phyloP scores from a whole-genome alignment of 768 basidiomycete genomes.

The Suillus fuscotomentosus region DNA sequence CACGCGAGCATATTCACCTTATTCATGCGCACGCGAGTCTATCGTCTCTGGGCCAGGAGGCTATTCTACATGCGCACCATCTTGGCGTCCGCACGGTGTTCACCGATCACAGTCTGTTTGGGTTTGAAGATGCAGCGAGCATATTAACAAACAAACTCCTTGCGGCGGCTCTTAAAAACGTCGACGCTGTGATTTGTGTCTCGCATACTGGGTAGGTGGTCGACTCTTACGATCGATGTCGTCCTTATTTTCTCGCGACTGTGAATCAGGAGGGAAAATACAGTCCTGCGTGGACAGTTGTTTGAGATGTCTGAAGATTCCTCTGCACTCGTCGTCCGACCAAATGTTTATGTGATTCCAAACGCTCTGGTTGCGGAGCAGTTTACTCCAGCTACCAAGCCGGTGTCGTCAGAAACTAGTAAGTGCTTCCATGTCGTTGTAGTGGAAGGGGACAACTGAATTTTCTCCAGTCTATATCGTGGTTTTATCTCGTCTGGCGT shows the following conservation, averaged over 20 bases:
- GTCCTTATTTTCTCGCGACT: slow-evolving; percentile 2
- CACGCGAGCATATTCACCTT: slow-evolving; percentile 82
- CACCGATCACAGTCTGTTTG: slow-evolving; percentile 96
- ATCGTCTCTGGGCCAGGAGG: slow-evolving; percentile 90
- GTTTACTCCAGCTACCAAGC: slow-evolving; percentile 64
- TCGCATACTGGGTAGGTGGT: slow-evolving; percentile 86
- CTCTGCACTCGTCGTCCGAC: slow-evolving; percentile 43
- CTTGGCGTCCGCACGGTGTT: slow-evolving; percentile 90
- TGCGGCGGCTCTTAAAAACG: slow-evolving; percentile 81
- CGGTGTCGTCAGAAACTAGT: slow-evolving; percentile 56
- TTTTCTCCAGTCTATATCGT: slow-evolving; percentile 77
- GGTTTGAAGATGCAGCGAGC: slow-evolving; percentile 95
- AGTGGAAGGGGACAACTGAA: neutral
- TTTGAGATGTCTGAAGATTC: slow-evolving; percentile 52
- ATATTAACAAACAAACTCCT: slow-evolving; percentile 97
- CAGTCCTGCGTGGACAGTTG: slow-evolving; percentile 81
- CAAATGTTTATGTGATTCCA: slow-evolving; percentile 87
- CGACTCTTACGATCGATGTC: neutral
- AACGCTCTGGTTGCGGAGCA: slow-evolving; percentile 86
- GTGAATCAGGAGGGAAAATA: slow-evolving; percentile 85
- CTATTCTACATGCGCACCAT: slow-evolving; percentile 82
- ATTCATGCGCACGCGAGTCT: slow-evolving; percentile 93
- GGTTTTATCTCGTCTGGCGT: slow-evolving; percentile 85
- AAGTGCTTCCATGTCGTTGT: slow-evolving; percentile 17
- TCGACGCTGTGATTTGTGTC: slow-evolving; percentile 94